These are phyloP conservation scores for Entomophthora muscae DNA, from an alignment of 371 early-diverging fungal species.

Conservation along the genomic window DNA sequence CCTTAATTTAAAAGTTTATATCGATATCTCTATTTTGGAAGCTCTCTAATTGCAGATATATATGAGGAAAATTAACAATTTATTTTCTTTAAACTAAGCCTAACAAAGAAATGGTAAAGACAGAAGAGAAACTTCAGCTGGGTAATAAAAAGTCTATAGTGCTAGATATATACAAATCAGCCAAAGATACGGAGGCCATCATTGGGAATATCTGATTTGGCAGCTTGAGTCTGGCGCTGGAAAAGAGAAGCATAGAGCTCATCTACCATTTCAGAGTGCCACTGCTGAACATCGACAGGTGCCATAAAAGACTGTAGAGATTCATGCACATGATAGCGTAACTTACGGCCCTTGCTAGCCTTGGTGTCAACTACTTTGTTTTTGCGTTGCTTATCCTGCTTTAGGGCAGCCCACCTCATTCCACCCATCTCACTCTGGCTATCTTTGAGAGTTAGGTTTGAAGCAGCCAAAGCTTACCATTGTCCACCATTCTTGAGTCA, in stretches of 20 bases:
- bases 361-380: slow-evolving; percentile 70
- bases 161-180: background rate
- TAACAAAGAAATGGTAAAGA: too few relatives aligned
- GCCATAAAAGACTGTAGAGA: slow-evolving; percentile 92
- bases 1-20: too few relatives aligned
- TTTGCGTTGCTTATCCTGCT: slow-evolving; percentile 43
- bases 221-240: background rate
- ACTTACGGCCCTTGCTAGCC: slow-evolving; percentile 80
- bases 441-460: slow-evolving; percentile 1
- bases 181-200: background rate
- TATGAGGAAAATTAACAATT: too few relatives aligned
- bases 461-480: slow-evolving; percentile 11
- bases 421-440: slow-evolving; percentile 23
- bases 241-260: slow-evolving; percentile 72
- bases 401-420: slow-evolving; percentile 65
- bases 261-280: slow-evolving; percentile 82
- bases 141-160: too few relatives aligned
- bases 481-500: slow-evolving; percentile 75
- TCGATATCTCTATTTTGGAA: too few relatives aligned
- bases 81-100: too few relatives aligned
- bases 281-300: slow-evolving; percentile 63
- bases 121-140: too few relatives aligned
- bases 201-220: background rate
- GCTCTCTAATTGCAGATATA: too few relatives aligned
- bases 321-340: slow-evolving; percentile 83